Evolutionary conservation across 1,284 basidiomycete species (phyloP).

Genomic region (Leccinum proliferum): DNA sequence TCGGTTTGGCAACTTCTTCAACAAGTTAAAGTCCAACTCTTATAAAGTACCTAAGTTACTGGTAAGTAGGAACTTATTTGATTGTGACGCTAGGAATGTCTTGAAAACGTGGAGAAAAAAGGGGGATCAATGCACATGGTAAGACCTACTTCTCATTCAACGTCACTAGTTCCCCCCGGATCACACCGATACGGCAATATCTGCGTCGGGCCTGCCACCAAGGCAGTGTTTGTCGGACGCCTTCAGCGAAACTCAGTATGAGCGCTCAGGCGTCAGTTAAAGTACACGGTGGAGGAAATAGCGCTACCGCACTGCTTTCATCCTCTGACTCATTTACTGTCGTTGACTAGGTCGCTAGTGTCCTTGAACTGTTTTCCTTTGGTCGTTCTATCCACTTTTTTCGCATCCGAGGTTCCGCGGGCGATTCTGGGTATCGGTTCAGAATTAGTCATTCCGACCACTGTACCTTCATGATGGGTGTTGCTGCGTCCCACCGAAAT

Average conservation of each 20-base stretch:
- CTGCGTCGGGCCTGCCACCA: background rate
- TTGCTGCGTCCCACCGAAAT: background rate
- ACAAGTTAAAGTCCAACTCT: too few species aligned
- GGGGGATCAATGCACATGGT: background rate
- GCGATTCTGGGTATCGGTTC: background rate
- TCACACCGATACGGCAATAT: background rate
- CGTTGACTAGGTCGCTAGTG: background rate
- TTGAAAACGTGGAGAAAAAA: background rate
- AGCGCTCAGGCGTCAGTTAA: conserved; percentile 1
- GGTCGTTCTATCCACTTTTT: background rate
- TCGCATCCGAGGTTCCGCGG: background rate
- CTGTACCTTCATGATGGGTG: conserved; percentile 1
- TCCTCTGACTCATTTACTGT: background rate
- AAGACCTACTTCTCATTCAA: background rate
- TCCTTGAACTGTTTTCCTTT: background rate
- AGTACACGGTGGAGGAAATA: background rate
- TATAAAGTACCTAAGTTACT: too few species aligned
- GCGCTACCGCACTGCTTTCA: background rate
- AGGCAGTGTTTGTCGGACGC: background rate
- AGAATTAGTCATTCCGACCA: background rate
- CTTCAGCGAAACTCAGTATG: background rate
- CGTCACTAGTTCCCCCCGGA: background rate
- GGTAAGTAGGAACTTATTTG: background rate
- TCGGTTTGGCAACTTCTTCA: too few species aligned
- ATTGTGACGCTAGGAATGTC: background rate